Base-by-base conservation (phyloP, 208 protist genomes). In the Phytomonas serpens region DNA sequence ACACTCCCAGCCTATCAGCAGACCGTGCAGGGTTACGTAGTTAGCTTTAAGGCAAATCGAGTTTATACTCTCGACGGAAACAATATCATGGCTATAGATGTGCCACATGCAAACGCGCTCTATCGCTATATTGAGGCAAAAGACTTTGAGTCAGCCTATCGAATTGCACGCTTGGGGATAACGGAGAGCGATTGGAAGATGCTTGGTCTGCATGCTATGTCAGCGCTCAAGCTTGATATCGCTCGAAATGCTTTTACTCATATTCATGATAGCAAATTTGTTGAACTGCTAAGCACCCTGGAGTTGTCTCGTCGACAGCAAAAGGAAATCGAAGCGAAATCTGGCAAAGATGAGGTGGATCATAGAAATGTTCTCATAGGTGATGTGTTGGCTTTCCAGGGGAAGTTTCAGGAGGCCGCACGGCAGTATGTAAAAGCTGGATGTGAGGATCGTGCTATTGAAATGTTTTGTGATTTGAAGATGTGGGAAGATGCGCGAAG, bases 381-480 rank as follows among this genome's bases (percentile, higher is more conserved):
- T 65, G 89, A 97, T 69, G 93, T 98, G 47, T 77, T 97, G 14
- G 97, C 97, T 38, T 98, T 95, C 71, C 94, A 98, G 74, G 96
- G 96, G 63, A 96, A 96, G 76, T 98, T 94, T 80, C 79, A 93
- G 27, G 93, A 98, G 27, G 96, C 96, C 0, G 86, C 96, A 0
- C 75, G 86, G 65, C 78, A 94, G 67, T 98, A 96, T 75, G 71
- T 94, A 51, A 95, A 97, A 77, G 73, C 75, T 29, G 90, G 86
- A 61, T 63, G 85, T 67, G 82, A 93, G 68, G 73, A 89, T 47
- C 72, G 79, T 47, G 93, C 93, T 62, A 93, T 98, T 81, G 92
- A 98, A 40, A 98, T 98, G 94, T 98, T 89, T 81, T 95, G 88
- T 64, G 96, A 98, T 79, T 71, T 98, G 51, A 96, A 97, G 68